A percentile compares a stretch with the other conserved stretches of the same genome.
Evolutionary conservation across 73 alveolate genomes (phyloP).

Genomic region (Paramecium sonneborni): DNA sequence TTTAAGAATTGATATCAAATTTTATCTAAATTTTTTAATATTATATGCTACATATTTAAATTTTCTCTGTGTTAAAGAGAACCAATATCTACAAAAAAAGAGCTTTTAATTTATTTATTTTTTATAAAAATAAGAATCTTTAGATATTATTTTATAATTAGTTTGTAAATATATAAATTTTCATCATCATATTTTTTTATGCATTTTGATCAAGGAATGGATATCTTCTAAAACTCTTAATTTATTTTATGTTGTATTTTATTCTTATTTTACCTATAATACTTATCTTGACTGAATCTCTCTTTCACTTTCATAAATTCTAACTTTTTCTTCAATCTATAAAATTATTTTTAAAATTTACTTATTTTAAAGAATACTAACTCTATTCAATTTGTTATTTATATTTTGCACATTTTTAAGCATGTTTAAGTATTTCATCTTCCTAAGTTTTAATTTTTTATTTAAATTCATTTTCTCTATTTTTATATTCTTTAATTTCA

Average conservation of each 20-base stretch:
- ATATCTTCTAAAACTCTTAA: constrained; percentile 45
- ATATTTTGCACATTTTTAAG: neutral
- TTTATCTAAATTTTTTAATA: too few species aligned
- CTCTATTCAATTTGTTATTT: constrained; percentile 13
- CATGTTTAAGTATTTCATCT: neutral
- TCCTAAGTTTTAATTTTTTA: neutral
- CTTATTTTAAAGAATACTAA: constrained; percentile 18
- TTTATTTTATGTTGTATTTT: neutral
- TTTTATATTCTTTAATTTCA: neutral
- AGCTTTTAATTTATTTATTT: neutral
- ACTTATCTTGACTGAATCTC: neutral
- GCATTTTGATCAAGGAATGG: constrained; percentile 20
- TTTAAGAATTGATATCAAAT: too few species aligned
- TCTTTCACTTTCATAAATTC: neutral
- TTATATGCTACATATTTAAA: too few species aligned
- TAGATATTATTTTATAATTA: neutral
- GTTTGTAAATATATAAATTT: neutral
- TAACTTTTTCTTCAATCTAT: constrained; percentile 45
- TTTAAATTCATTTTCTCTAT: constrained; percentile 31
- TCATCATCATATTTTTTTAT: constrained; percentile 27
- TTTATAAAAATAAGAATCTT: neutral
- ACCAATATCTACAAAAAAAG: too few species aligned
- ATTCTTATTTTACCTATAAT: neutral
- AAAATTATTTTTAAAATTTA: neutral
- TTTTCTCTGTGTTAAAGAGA: too few species aligned